Base-by-base conservation (phyloP, 768 basidiomycete genomes). In the Amanita exitialis region DNA sequence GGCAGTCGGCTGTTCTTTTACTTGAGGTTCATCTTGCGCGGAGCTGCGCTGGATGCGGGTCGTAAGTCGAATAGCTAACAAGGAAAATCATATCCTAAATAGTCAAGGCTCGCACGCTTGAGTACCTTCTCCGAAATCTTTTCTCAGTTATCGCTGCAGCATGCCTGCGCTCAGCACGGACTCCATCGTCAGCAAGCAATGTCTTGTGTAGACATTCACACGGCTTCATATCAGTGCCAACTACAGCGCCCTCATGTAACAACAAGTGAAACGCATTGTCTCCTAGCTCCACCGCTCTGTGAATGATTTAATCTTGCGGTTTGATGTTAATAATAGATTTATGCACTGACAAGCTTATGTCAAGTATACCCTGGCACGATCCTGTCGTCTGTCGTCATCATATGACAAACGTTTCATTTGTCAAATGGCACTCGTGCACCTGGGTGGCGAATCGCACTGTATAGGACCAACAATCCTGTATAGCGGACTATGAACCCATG, bases 101-200 rank as follows among this genome's bases (percentile, higher is more conserved):
- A 32, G 23, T 25, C 21, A 9, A 13, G 21, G 23, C 49, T 49
- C 49, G 38, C 49, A 49, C 49, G 49, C 23, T 32, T 42, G 1
- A n/a, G 38, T 39, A 39, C 20, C 37, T 38, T 49, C 48, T 39
- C 37, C 36, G 28, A 30, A 41, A 41, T 25, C 28, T 30, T 37
- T 49, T 34, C 39, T 49, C 48, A 49, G 28, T 49, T 28, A 49
- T 39, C 48, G 28, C 27, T 20, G 48, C 37, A 42, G 49, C 37
- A 42, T 41, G 27, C 38, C 16, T 49, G 49, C 49, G 49, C 39
- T 49, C 38, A 49, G 18, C 39, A 49, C 49, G 49, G 49, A 49
- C 38, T 7, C 47, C 25, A 13, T 21, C 32, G 45, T 34, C 45
- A 48, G 47, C 34, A 32, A 28, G 20, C 12, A 48, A 25, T 15